Evolutionary conservation across 306 rosid genomes (phyloP), one percentile per base, ranked within the genome.

Genomic region (Prunus padus): DNA sequence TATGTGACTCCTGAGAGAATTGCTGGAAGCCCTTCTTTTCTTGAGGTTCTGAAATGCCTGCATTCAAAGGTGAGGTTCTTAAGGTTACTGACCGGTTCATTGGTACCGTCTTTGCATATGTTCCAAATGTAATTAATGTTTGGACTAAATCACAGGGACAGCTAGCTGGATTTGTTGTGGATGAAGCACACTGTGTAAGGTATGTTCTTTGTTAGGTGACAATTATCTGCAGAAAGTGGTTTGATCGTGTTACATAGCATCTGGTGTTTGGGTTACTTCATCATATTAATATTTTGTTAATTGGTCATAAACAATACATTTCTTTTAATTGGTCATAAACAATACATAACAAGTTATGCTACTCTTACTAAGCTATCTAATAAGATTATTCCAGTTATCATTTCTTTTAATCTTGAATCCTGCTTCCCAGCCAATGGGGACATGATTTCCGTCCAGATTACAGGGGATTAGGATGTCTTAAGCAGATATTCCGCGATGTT

Each of bases 371-470:
- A 40, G 57, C 52, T 22, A 37, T 52, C 3, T 70, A 31, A 30
- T 19, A 52, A 30, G 42, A 71, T 33, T 47, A 55, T 20, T 33
- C 31, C 31, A 10, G 51, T 63, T 10, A 42, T 56, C 68, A 66
- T 74, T 45, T 25, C 26, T 49, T 31, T 76, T 77, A 28, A 65
- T 80, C 70, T 57, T 31, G 37, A 19, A 25, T 72, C 25, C 51
- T 80, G 47, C 77, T 79, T 82, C 68, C 75, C 88, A 95, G 98
- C 85, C 97, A 92, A 83, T 95, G 98, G 98, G 98, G 98, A 74
- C 98, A 92, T 84, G 98, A 95, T 87, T 95, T 95, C 81, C 98
- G 97, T 71, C 97, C 98, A 75, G 98, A 95, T 84, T 95, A 92
- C 85, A 87, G 93, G 33, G 96, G 67, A 80, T 83, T 95, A 45